Evolutionary conservation across 768 basidiomycete species (phyloP).

Genomic region (Pleurotus eryngii): DNA sequence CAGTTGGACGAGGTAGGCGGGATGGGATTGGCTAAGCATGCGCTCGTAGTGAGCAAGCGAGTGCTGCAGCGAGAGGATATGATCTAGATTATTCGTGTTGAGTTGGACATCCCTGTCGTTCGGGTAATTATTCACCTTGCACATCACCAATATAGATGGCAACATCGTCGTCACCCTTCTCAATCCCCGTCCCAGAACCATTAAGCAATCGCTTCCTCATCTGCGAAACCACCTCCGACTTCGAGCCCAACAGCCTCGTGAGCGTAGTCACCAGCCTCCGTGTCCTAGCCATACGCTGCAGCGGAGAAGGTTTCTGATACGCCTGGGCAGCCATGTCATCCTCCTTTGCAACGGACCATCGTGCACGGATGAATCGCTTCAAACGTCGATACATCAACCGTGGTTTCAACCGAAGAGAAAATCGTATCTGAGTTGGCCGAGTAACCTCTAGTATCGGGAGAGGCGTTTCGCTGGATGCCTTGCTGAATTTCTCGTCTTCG

Average conservation of each 20-base stretch:
- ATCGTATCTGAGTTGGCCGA: conserved; percentile 8
- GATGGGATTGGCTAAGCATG: conserved; percentile 84
- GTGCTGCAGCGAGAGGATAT: conserved; percentile 85
- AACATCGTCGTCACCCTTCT: conserved; percentile 61
- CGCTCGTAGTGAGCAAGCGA: conserved; percentile 84
- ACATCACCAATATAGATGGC: conserved; percentile 90
- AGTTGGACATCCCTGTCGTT: neutral
- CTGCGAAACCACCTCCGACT: conserved; percentile 79
- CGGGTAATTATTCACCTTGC: conserved; percentile 53
- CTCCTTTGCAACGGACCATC: conserved; percentile 15
- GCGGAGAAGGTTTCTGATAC: conserved; percentile 35
- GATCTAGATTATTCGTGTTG: conserved; percentile 49
- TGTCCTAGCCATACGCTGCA: conserved; percentile 77
- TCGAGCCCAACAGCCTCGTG: conserved; percentile 69
- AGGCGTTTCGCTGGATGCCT: conserved; percentile 11
- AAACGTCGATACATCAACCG: conserved; percentile 3
- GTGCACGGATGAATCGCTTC: neutral
- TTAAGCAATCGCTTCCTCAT: conserved; percentile 70
- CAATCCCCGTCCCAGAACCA: conserved; percentile 31
- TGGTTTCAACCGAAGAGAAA: conserved; percentile 17
- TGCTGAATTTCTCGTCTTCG: conserved; percentile 7
- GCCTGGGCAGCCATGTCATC: conserved; percentile 11
- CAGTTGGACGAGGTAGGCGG: conserved; percentile 79
- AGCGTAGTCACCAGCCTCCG: conserved; percentile 78
- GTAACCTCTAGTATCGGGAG: neutral